These are phyloP conservation scores for Leishmania major DNA, from an alignment of 208 protist genomes.

Conservation along the genomic window DNA sequence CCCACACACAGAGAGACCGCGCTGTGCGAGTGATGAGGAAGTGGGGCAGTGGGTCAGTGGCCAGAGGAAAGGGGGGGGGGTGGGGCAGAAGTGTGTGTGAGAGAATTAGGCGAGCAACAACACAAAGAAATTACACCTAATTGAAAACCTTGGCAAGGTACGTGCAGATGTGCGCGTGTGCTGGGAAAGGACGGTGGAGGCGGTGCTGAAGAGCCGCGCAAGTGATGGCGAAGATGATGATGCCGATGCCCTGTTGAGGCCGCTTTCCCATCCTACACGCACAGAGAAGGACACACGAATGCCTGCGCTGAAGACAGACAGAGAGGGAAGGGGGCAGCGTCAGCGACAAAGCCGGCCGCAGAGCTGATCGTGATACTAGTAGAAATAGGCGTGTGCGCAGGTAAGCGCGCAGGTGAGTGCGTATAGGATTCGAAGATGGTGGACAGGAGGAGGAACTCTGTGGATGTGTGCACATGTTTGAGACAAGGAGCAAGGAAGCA, in stretches of 20 bases:
- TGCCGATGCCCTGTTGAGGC: not conserved
- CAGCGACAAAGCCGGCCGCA: not conserved
- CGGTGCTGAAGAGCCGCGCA: not conserved
- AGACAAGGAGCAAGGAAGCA: not conserved
- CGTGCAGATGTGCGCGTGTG: not conserved
- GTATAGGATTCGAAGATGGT: not conserved
- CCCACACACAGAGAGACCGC: no score
- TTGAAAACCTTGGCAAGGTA: not conserved
- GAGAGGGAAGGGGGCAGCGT: not conserved
- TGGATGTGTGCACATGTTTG: not conserved
- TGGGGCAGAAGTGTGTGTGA: not conserved
- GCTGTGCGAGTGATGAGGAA: no score
- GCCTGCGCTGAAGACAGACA: not conserved
- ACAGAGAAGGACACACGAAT: not conserved
- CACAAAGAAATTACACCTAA: no score
- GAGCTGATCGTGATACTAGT: not conserved
- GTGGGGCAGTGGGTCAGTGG: not conserved
- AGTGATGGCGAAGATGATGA: not conserved
- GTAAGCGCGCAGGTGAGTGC: not conserved
- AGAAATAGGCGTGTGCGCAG: not conserved
- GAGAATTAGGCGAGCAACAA: no score
- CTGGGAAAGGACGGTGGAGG: not conserved
- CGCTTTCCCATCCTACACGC: not conserved
- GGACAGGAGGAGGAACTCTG: not conserved
- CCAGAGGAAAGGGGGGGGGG: not conserved